phyloP scores from a whole-genome alignment of 371 early-diverging fungal species.

The Actinomortierella wolfii region DNA sequence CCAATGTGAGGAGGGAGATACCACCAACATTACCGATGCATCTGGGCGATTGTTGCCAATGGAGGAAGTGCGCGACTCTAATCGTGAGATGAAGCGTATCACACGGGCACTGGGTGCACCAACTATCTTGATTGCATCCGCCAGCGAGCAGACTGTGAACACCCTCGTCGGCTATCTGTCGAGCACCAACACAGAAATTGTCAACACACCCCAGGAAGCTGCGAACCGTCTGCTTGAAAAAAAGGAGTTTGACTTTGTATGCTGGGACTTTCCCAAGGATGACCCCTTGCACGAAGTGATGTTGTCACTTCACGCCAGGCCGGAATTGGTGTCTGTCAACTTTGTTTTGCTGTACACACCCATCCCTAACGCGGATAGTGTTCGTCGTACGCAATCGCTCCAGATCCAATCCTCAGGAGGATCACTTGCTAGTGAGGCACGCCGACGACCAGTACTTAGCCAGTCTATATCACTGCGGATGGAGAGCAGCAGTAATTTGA shows the following conservation, averaged over 20 bases:
- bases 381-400: constrained; percentile 36
- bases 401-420: constrained; percentile 20
- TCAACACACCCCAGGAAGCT: constrained; percentile 24
- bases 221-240: constrained; percentile 37
- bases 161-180: constrained; percentile 23
- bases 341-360: constrained; percentile 37
- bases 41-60: constrained; percentile 7
- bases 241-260: constrained; percentile 41
- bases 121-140: constrained; percentile 39
- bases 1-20: constrained; percentile 21
- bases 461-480: constrained; percentile 27
- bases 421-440: constrained; percentile 3
- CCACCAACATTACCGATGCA: constrained; percentile 6
- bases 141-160: constrained; percentile 26
- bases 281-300: constrained; percentile 32
- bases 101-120: constrained; percentile 38
- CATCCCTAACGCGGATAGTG: constrained; percentile 10
- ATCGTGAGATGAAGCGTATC: constrained; percentile 43
- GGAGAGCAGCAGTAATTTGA: constrained; percentile 4
- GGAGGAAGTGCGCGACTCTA: constrained; percentile 26
- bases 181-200: constrained; percentile 39
- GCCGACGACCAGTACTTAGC: constrained; percentile 20
- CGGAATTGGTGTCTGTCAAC: constrained; percentile 31
- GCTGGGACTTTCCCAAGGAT: constrained; percentile 42
- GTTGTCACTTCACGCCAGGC: constrained; percentile 29